These are phyloP conservation scores for Alternaria panax DNA, from an alignment of 2,329 filamentous ascomycete species.

Conservation along the genomic window DNA sequence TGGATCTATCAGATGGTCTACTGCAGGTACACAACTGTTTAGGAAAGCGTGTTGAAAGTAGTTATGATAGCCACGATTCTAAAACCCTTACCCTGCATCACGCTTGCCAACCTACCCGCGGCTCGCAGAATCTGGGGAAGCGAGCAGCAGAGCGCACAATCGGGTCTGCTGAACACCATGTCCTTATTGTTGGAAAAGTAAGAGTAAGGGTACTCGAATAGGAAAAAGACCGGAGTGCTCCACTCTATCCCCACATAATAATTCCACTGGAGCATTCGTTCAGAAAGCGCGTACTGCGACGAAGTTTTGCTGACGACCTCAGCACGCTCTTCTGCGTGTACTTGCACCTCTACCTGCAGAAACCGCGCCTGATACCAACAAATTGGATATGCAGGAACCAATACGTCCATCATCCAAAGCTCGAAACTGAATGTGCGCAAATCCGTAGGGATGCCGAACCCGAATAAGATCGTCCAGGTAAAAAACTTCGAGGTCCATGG, in stretches of 20 bases:
- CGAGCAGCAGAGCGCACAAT: slow-evolving; percentile 2
- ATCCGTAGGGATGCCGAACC: not conserved
- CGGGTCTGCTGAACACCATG: not conserved
- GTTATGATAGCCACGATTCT: slow-evolving; percentile 3
- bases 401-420: not conserved
- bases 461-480: slow-evolving; percentile 11
- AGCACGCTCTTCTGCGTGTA: not conserved
- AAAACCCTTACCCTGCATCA: not conserved
- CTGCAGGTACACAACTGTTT: not conserved
- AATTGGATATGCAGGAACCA: not conserved
- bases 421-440: not conserved
- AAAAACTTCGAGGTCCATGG: not conserved
- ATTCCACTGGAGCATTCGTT: not conserved
- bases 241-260: slow-evolving; percentile 2
- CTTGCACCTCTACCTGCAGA: not conserved
- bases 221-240: slow-evolving; percentile 6
- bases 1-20: not conserved
- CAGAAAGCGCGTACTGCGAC: not conserved
- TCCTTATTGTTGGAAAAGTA: not conserved
- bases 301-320: not conserved
- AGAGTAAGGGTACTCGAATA: slow-evolving; percentile 8
- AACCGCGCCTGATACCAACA: slow-evolving; percentile 1
- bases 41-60: not conserved
- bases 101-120: not conserved
- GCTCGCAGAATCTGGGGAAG: slow-evolving; percentile 8